Evolutionary conservation across 2,329 filamentous ascomycete species (phyloP).

Genomic region (Penicillium brevicompactum): DNA sequence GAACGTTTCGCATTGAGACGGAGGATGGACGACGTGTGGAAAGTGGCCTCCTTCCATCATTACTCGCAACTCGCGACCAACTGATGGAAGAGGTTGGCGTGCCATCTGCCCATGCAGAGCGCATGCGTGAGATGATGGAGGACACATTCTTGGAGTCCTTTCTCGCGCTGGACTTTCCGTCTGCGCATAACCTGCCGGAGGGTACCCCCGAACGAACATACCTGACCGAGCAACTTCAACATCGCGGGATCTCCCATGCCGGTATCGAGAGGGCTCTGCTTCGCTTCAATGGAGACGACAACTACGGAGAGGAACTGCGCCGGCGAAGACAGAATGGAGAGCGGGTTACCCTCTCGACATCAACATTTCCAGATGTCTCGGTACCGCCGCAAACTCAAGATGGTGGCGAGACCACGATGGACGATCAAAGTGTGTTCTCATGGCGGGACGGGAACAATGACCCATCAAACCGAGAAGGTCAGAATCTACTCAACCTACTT

Average conservation of each 20-base stretch:
- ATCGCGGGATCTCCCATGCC: conserved; percentile 40
- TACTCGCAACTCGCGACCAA: conserved; percentile 44
- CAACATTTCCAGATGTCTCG: conserved; percentile 34
- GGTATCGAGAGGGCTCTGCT: conserved; percentile 41
- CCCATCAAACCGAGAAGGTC: conserved; percentile 56
- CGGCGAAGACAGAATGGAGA: conserved; percentile 43
- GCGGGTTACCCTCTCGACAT: conserved; percentile 39
- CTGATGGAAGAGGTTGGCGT: conserved; percentile 46
- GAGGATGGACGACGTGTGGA: conserved; percentile 45
- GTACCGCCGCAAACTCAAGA: conserved; percentile 31
- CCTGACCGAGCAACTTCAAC: conserved; percentile 40
- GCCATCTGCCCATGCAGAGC: conserved; percentile 39
- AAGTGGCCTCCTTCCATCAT: conserved; percentile 45
- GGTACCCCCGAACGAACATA: conserved; percentile 39
- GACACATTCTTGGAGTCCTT: conserved; percentile 48
- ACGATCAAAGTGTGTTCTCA: conserved; percentile 49
- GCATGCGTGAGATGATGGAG: conserved; percentile 48
- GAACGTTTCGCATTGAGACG: conserved; percentile 46
- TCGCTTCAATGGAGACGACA: conserved; percentile 42
- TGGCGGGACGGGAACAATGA: conserved; percentile 48
- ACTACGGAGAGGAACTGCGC: conserved; percentile 43
- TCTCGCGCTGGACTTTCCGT: conserved; percentile 43
- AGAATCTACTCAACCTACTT: conserved; percentile 80
- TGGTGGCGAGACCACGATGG: conserved; percentile 39
- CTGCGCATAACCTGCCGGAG: conserved; percentile 37